phyloP scores from a whole-genome alignment of 768 basidiomycete genomes.

The Tricholoma hemisulphureum region DNA sequence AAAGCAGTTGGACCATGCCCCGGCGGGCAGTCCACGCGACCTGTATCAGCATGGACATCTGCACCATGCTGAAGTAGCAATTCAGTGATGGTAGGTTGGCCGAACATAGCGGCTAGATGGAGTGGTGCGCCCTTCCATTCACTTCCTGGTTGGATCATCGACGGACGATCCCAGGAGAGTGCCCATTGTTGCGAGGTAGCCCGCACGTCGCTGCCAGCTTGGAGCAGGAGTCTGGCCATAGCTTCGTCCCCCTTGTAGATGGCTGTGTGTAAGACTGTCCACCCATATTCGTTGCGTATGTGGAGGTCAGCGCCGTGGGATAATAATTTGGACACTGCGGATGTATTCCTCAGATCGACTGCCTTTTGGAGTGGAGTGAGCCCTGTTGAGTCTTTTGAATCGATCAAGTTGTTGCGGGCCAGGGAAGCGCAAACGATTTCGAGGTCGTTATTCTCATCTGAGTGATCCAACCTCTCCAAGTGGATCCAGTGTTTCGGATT shows the following conservation, averaged over 20 bases:
- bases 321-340: background rate
- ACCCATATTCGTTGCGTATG: background rate
- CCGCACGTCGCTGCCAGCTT: background rate
- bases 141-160: background rate
- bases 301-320: background rate
- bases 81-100: background rate
- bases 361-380: background rate
- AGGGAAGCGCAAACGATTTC: background rate
- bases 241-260: background rate
- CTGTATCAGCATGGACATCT: background rate
- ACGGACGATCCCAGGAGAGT: background rate
- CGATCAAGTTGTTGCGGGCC: background rate
- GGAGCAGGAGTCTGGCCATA: background rate
- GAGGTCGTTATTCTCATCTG: background rate
- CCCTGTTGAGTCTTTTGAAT: background rate
- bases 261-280: background rate
- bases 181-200: background rate
- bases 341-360: background rate
- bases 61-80: background rate
- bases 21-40: background rate
- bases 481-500: background rate
- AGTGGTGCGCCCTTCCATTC: background rate
- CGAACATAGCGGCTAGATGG: background rate
- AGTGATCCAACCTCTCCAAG: background rate
- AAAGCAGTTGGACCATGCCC: background rate